Base-by-base conservation (phyloP, 2,329 filamentous ascomycete species). In the Microcyclospora tardicrescens region DNA sequence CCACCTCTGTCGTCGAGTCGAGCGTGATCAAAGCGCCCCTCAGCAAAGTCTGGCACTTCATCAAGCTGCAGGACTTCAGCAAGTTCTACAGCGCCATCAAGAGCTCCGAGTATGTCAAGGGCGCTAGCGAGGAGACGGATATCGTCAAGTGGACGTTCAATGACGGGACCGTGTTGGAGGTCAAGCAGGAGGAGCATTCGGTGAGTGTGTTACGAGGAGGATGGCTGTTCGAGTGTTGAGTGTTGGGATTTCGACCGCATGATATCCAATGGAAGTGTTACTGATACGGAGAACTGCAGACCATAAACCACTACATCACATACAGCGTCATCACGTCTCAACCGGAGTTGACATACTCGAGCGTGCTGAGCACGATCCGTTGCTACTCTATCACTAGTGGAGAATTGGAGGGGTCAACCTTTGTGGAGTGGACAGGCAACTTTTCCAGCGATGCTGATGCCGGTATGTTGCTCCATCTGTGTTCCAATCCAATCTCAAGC, bases 121-220 rank as follows among this genome's bases (percentile, higher is more conserved):
- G 73, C 36, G 60, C 68, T 11, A 69, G 66, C 37, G 59, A 64
- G 29, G 78, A 82, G 61, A 75, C 77, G 33, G 77, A 82, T 51
- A 62, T 82, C 40, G 71, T 81, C 53, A 71, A 72, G 59, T 83
- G 79, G 79, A 72, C 69, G 14, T 84, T 83, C 67, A 75, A 77
- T 58, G 79, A 84, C 52, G 77, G 77, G 36, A 75, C 72, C 19
- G 69, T 73, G 39, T 63, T 81, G 14, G 77, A 83, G 59, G 75
- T 84, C 49, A 83, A 83, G 73, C 77, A 80, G 65, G 79, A 84
- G 62, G 79, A 81, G 66, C 78, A 83, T 63, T 79, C 74, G 48
- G 76, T 80, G 61, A 43, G 71, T 59, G n/a, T 6, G 4, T n/a
- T 10, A 8, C 16, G 10, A 28, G 30, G 2, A 5, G 28, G 24